Percentiles rank a stretch among this genome's conserved stretches.
Evolutionary conservation across 2,329 filamentous ascomycete genomes (phyloP).

Genomic region (Clathrospora elynae): DNA sequence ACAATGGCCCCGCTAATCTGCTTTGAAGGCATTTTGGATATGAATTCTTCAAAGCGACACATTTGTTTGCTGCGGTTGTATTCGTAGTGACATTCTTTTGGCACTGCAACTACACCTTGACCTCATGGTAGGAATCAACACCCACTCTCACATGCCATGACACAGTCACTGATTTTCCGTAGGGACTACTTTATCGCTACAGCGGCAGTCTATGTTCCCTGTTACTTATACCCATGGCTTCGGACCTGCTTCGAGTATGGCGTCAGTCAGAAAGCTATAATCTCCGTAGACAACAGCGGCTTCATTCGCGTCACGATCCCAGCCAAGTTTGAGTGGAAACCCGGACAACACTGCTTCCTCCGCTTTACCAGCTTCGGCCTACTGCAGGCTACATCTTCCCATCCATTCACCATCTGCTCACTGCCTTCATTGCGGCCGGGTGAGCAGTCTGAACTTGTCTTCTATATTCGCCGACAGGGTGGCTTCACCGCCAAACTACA

Average conservation of each 20-base stretch:
- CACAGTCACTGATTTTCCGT: no score
- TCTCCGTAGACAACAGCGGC: conserved; percentile 38
- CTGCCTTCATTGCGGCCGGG: conserved; percentile 37
- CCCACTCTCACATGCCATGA: no score
- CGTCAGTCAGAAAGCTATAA: conserved; percentile 50
- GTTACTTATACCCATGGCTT: conserved; percentile 53
- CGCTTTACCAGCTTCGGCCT: conserved; percentile 56
- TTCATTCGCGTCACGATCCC: conserved; percentile 30
- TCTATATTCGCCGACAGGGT: conserved; percentile 58
- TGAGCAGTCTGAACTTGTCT: conserved; percentile 51
- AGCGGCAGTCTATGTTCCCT: conserved; percentile 58
- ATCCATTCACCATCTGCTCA: conserved; percentile 63
- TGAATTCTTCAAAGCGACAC: conserved; percentile 65
- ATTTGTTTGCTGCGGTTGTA: conserved; percentile 58
- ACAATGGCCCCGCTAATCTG: not conserved
- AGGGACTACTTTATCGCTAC: conserved; percentile 67
- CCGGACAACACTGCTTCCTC: conserved; percentile 62
- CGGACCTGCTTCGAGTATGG: conserved; percentile 59
- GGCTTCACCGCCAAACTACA: conserved; percentile 57
- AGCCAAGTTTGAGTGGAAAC: conserved; percentile 52
- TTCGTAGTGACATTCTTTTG: conserved; percentile 66
- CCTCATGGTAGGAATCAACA: no score
- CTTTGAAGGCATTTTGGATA: conserved; percentile 57
- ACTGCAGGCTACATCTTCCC: conserved; percentile 52
- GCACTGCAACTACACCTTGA: conserved; percentile 58